Evolutionary conservation across 371 early-diverging fungal genomes (phyloP).

Genomic region (Quaeritorhiza haematococci): DNA sequence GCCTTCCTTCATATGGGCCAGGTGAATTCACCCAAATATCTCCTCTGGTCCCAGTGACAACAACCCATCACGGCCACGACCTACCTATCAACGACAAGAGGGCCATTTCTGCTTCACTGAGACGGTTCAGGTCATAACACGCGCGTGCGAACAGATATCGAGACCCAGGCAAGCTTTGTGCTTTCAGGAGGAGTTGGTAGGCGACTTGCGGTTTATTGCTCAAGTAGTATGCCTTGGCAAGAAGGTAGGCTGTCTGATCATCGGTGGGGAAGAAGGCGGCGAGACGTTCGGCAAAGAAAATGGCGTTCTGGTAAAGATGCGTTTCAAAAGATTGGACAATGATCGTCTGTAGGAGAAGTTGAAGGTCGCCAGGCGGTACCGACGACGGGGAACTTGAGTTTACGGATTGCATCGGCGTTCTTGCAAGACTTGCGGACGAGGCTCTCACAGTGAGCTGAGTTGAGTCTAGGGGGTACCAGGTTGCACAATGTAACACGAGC

Average conservation of each 20-base stretch:
- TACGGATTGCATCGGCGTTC: not conserved
- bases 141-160: conserved; percentile 37
- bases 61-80: too few relatives aligned
- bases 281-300: conserved; percentile 30
- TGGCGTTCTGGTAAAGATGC: conserved; percentile 19
- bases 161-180: not conserved
- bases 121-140: conserved; percentile 34
- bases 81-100: conserved; percentile 26
- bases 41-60: too few relatives aligned
- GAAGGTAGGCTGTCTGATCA: conserved; percentile 11
- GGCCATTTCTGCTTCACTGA: conserved; percentile 32
- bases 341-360: not conserved
- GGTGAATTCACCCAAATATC: too few relatives aligned
- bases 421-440: not conserved
- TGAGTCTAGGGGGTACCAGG: not conserved
- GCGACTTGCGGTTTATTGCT: conserved; percentile 7
- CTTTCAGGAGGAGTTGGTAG: conserved; percentile 11
- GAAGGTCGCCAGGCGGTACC: not conserved
- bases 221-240: conserved; percentile 19
- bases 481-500: not conserved
- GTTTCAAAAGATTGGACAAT: conserved; percentile 6
- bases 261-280: conserved; percentile 15
- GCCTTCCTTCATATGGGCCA: too few relatives aligned
- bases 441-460: not conserved
- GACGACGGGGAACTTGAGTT: not conserved